phyloP scores from a whole-genome alignment of 805 yeast species.

The Barnettozyma pratensis region DNA sequence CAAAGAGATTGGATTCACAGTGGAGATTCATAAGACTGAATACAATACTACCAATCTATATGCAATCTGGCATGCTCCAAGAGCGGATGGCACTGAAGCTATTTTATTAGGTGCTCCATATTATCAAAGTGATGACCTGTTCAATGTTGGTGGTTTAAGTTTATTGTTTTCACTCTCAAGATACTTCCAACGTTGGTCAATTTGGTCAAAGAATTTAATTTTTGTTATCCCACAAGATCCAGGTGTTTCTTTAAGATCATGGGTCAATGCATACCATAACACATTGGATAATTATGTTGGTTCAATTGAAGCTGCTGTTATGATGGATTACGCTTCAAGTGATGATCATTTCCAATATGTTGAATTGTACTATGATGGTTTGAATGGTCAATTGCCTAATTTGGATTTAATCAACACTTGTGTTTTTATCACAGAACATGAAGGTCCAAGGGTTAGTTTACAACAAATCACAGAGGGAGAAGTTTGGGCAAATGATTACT shows the following conservation, averaged over 20 bases:
- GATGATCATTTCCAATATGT: conserved; percentile 66
- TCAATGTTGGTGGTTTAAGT: conserved; percentile 78
- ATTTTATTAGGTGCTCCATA: conserved; percentile 90
- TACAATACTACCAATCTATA: conserved; percentile 52
- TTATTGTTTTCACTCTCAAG: conserved; percentile 68
- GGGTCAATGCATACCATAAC: conserved; percentile 95
- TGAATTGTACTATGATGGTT: conserved; percentile 78
- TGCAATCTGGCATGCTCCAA: conserved; percentile 83
- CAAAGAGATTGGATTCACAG: conserved; percentile 64
- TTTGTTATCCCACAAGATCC: conserved; percentile 77
- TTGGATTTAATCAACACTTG: conserved; percentile 84
- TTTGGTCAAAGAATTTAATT: conserved; percentile 94
- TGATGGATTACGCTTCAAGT: conserved; percentile 68
- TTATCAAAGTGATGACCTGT: conserved; percentile 56
- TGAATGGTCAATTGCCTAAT: conserved; percentile 95
- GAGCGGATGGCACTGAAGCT: conserved; percentile 96
- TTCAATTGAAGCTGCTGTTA: conserved; percentile 83
- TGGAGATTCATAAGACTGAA: conserved; percentile 38
- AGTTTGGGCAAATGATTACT: conserved; percentile 42
- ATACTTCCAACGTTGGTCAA: conserved; percentile 78
- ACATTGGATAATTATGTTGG: conserved; percentile 87
- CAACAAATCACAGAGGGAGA: conserved; percentile 51
- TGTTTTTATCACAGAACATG: conserved; percentile 67
- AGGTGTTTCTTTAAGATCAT: conserved; percentile 60
- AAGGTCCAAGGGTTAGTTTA: conserved; percentile 62